Evolutionary conservation across 495 filamentous ascomycete genomes (phyloP).

Genomic region (Penicillium paxilli): DNA sequence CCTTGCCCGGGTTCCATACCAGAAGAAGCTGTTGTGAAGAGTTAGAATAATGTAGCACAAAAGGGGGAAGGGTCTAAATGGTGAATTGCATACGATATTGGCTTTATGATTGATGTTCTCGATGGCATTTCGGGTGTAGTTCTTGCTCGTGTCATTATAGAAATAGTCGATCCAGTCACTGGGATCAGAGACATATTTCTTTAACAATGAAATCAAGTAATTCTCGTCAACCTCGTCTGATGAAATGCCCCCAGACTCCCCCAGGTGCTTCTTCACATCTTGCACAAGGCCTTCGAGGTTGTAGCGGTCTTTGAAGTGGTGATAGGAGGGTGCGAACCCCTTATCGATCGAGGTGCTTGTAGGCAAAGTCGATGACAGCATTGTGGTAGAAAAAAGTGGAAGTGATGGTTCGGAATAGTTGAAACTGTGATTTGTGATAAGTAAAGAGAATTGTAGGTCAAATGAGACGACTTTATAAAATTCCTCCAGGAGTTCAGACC

Average conservation of each 20-base stretch:
- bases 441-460: neutral
- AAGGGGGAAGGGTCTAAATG: too few species aligned
- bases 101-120: constrained; percentile 40
- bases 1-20: constrained; percentile 84
- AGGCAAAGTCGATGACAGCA: constrained; percentile 17
- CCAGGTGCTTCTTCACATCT: constrained; percentile 32
- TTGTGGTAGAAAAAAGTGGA: constrained; percentile 4
- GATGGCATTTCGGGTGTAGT: constrained; percentile 40
- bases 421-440: neutral
- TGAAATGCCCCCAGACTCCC: constrained; percentile 29
- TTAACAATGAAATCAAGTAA: constrained; percentile 29
- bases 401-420: neutral
- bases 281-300: constrained; percentile 27
- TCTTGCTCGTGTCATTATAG: constrained; percentile 37
- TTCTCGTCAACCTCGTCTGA: constrained; percentile 28
- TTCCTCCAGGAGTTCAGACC: neutral
- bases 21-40: constrained; percentile 78
- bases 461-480: constrained; percentile 4
- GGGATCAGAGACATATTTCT: constrained; percentile 34
- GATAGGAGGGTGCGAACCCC: constrained; percentile 17
- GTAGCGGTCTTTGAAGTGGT: constrained; percentile 23
- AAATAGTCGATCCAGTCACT: constrained; percentile 35
- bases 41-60: too few species aligned
- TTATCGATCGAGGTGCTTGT: constrained; percentile 9
- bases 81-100: constrained; percentile 35